Evolutionary conservation across 148 eudicot species (phyloP), one percentile per base, ranked within the genome.

Genomic region (Agrostemma githago): DNA sequence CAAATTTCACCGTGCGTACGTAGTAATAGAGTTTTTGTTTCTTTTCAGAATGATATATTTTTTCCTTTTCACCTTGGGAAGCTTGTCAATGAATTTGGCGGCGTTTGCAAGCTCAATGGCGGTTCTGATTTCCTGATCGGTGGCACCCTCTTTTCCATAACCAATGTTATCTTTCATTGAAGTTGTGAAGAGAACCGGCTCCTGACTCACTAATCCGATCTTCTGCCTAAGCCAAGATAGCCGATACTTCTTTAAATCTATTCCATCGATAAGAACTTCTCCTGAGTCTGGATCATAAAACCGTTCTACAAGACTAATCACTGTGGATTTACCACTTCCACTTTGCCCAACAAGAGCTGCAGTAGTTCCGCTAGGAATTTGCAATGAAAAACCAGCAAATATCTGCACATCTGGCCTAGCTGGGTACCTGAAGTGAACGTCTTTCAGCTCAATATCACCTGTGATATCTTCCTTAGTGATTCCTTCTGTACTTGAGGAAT

Each of bases 321-420:
- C 87, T 8, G 94, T 90, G 8, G 98, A 93, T 72, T 93, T 93
- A 46, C 98, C 98, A 71, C 96, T 93, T 70, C 98, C 98, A 80
- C 98, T 93, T 72, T 91, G 92, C 68, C 96, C 98, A 20, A 93
- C 98, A 15, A 93, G 79, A 72, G 98, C 92, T 14, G 78, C 84
- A 48, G 91, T 89, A 44, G 76, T 82, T 16, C 97, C 98, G 39
- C 82, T 85, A 39, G 85, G 76, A 19, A 93, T 84, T 11, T 64
- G 62, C 56, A 93, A 21, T 3, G 89, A 89, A 75, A 93, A 86
- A 4, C 97, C 96, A 2, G 85, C 39, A 75, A 93, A 93, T 34
- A 93, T 89, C 70, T 83, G 86, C 72, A 87, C 93, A 44, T 89
- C 88, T 0, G 91, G 94, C 82, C 98, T 86, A 4, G 92, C 88